Conservation (phyloP, 305 asterid genomes). For the Caryopteris hybrid region DNA sequence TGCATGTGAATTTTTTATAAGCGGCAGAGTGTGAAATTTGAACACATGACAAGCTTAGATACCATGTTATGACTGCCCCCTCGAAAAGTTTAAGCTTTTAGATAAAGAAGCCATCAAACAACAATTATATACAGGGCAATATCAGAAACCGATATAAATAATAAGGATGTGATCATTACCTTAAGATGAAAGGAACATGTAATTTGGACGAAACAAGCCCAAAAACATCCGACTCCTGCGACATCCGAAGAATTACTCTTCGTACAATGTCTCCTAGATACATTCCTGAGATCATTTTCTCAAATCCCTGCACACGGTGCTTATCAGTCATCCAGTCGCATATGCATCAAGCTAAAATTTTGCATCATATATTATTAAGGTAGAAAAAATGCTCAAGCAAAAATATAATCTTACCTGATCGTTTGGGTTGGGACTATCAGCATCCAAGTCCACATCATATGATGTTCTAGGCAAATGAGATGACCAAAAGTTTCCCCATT, state of each 20-base stretch:
- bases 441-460: conserved; percentile 70
- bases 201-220: conserved; percentile 60
- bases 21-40: not conserved
- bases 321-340: conserved; percentile 15
- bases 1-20: not conserved
- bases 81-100: not conserved
- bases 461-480: conserved; percentile 86
- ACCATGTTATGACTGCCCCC: not conserved
- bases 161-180: conserved; percentile 32
- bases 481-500: conserved; percentile 96
- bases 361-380: not conserved
- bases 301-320: conserved; percentile 65
- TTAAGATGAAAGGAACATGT: conserved; percentile 59
- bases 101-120: not conserved
- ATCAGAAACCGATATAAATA: not conserved
- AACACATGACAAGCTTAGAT: not conserved
- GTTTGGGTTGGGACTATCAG: conserved; percentile 73
- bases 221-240: conserved; percentile 57
- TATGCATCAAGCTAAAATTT: not conserved
- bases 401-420: conserved; percentile 53
- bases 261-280: conserved; percentile 89
- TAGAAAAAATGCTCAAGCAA: not conserved
- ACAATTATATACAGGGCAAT: not conserved
- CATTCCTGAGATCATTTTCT: conserved; percentile 96
- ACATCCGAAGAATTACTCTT: conserved; percentile 74